phyloP scores from a whole-genome alignment of 164 flowering plant genomes.

The Dillenia suffruticosa region DNA sequence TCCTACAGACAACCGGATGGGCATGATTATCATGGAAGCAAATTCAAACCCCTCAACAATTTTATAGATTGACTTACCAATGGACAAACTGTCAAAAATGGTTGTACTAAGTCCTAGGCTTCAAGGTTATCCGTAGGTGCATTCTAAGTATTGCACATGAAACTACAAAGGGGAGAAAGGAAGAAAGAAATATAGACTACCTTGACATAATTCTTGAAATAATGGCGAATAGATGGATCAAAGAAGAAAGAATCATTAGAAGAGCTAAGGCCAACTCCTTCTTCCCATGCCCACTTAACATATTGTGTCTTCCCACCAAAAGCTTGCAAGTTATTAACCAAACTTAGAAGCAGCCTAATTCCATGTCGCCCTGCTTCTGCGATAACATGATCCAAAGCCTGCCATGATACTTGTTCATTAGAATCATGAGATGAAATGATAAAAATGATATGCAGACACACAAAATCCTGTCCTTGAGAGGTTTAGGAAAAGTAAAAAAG shows the following conservation, averaged over 20 bases:
- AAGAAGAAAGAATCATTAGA: slow-evolving; percentile 97
- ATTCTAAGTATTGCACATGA: too few species aligned
- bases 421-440: background rate
- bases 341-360: slow-evolving; percentile 70
- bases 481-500: too few species aligned
- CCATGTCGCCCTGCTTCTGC: slow-evolving; percentile 76
- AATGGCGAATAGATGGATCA: slow-evolving; percentile 75
- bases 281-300: slow-evolving; percentile 97
- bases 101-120: too few species aligned
- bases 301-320: slow-evolving; percentile 97
- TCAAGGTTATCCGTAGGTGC: too few species aligned
- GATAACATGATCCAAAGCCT: slow-evolving; percentile 92
- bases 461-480: too few species aligned
- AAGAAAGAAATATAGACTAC: slow-evolving; percentile 24
- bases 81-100: too few species aligned
- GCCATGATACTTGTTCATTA: slow-evolving; percentile 14
- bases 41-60: too few species aligned
- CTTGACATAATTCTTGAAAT: slow-evolving; percentile 81
- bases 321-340: slow-evolving; percentile 89
- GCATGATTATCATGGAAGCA: too few species aligned
- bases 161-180: too few species aligned
- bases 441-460: background rate
- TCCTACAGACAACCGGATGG: too few species aligned
- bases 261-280: slow-evolving; percentile 80
- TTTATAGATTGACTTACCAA: too few species aligned